Evolutionary conservation across 495 filamentous ascomycete species (phyloP).

Genomic region (Monascus purpureus): DNA sequence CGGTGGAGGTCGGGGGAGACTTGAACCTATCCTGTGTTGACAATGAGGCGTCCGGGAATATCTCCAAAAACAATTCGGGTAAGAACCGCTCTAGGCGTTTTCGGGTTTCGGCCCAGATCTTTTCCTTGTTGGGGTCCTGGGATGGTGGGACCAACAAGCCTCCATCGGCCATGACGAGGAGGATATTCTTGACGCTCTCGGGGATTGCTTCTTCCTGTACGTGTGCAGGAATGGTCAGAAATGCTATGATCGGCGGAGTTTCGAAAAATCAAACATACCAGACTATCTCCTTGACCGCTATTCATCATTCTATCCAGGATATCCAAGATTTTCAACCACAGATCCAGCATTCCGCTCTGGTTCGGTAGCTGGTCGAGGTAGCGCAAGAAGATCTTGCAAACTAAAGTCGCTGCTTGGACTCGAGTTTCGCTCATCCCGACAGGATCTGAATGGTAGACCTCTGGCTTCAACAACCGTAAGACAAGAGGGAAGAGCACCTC

Average conservation of each 20-base stretch:
- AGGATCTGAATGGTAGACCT: slow-evolving; percentile 86
- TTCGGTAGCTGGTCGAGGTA: slow-evolving; percentile 75
- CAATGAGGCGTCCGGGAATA: slow-evolving; percentile 33
- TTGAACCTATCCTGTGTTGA: slow-evolving; percentile 12
- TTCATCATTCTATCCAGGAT: slow-evolving; percentile 96
- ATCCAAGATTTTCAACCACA: slow-evolving; percentile 87
- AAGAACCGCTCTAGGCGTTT: slow-evolving; percentile 83
- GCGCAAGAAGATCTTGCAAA: slow-evolving; percentile 92
- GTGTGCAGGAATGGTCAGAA: slow-evolving; percentile 5
- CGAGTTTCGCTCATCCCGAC: slow-evolving; percentile 91
- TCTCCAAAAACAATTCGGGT: slow-evolving; percentile 50
- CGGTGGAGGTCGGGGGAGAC: slow-evolving; percentile 8
- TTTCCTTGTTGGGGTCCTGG: slow-evolving; percentile 27
- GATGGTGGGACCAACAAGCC: slow-evolving; percentile 65
- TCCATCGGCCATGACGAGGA: slow-evolving; percentile 87
- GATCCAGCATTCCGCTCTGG: slow-evolving; percentile 81
- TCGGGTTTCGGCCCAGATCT: slow-evolving; percentile 57
- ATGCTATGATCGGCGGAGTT: background rate
- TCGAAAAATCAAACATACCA: slow-evolving; percentile 42
- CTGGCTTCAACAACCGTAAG: slow-evolving; percentile 75
- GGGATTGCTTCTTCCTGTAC: slow-evolving; percentile 82
- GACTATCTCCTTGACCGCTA: slow-evolving; percentile 78
- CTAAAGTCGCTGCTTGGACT: slow-evolving; percentile 77
- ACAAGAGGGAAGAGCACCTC: slow-evolving; percentile 95
- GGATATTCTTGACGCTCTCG: slow-evolving; percentile 90